Evolutionary conservation across 805 yeast genomes (phyloP).

Genomic region (Nematodospora valgi): DNA sequence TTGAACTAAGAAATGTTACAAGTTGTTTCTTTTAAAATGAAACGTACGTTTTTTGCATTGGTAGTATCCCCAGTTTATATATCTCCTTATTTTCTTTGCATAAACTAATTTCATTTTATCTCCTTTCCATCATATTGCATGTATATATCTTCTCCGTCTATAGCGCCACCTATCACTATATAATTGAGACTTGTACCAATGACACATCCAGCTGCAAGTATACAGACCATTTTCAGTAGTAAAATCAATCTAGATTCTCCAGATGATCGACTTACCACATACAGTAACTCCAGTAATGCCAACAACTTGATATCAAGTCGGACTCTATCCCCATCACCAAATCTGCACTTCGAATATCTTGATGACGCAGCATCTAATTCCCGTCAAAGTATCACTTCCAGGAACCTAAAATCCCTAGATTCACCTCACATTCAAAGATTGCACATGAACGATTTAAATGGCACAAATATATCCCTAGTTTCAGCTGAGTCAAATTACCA

Average conservation of each 20-base stretch:
- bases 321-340: neutral
- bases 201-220: constrained; percentile 44
- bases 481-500: constrained; percentile 27
- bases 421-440: neutral
- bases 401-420: constrained; percentile 15
- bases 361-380: constrained; percentile 14
- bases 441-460: constrained; percentile 7
- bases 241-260: constrained; percentile 24
- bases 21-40: too few species aligned
- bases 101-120: too few species aligned
- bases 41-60: too few species aligned
- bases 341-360: constrained; percentile 6
- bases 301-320: too few species aligned
- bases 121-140: too few species aligned
- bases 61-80: too few species aligned
- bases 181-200: too few species aligned
- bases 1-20: too few species aligned
- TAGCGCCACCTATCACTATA: too few species aligned
- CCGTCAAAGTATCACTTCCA: constrained; percentile 15
- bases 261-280: constrained; percentile 13
- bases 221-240: constrained; percentile 37
- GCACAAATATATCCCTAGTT: constrained; percentile 23
- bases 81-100: too few species aligned
- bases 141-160: too few species aligned
- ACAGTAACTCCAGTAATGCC: too few species aligned